Evolutionary conservation across 164 flowering plant genomes (phyloP).

Genomic region (Vitis riparia): DNA sequence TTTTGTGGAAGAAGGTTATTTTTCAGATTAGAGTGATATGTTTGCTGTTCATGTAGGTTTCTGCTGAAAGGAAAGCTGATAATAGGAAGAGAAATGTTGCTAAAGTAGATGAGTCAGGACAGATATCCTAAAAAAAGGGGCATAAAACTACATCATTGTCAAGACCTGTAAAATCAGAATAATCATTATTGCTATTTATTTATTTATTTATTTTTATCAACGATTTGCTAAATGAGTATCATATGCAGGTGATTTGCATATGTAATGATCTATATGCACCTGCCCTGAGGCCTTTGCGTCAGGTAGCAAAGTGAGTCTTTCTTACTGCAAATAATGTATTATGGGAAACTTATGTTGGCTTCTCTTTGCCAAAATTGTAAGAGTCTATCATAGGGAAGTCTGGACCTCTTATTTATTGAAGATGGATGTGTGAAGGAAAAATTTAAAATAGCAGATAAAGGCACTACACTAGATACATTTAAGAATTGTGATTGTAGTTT

Average conservation of each 20-base stretch:
- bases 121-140: conserved; percentile 51
- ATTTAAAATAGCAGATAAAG: too few species aligned
- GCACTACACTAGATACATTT: too few species aligned
- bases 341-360: too few species aligned
- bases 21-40: background rate
- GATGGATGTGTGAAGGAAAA: background rate
- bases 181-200: background rate
- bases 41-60: conserved; percentile 46
- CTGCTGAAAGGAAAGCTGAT: conserved; percentile 64
- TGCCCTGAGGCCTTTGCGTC: conserved; percentile 86
- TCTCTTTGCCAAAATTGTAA: too few species aligned
- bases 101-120: conserved; percentile 44
- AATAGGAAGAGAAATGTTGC: conserved; percentile 44
- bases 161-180: conserved; percentile 73
- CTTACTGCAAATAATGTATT: background rate
- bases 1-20: background rate
- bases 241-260: conserved; percentile 87
- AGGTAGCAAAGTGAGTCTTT: conserved; percentile 85
- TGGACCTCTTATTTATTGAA: too few species aligned
- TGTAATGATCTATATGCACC: conserved; percentile 97
- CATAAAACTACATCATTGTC: conserved; percentile 43
- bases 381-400: too few species aligned
- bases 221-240: conserved; percentile 1
- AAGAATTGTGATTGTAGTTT: too few species aligned
- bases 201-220: background rate